Evolutionary conservation across 2,329 filamentous ascomycete genomes (phyloP).

Genomic region (Arthrobotrys iridis): DNA sequence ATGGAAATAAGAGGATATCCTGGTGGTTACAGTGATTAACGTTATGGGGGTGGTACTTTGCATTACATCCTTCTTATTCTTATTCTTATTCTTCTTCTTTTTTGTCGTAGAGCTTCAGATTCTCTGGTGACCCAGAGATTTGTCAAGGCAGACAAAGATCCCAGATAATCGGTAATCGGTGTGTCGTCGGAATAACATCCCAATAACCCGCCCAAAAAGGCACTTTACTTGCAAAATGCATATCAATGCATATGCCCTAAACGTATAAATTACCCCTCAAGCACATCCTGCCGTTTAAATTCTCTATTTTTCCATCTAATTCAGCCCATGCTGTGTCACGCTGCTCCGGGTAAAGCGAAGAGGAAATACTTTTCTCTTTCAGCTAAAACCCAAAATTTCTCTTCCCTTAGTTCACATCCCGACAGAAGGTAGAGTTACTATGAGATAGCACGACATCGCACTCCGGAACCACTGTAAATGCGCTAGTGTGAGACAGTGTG

Average conservation of each 20-base stretch:
- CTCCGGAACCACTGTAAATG: constrained; percentile 21
- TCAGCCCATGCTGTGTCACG: constrained; percentile 17
- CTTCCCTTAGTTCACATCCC: not conserved
- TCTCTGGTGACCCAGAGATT: too few relatives aligned
- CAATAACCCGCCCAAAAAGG: not conserved
- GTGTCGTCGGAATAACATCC: not conserved
- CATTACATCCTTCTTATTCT: not conserved
- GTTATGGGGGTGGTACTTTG: not conserved
- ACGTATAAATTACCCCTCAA: constrained; percentile 11
- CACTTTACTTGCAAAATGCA: too few relatives aligned
- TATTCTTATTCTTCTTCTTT: not conserved
- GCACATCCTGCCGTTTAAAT: not conserved
- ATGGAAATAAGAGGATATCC: not conserved
- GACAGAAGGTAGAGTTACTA: not conserved
- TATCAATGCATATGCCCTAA: too few relatives aligned
- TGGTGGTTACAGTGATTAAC: not conserved
- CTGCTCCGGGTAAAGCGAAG: not conserved
- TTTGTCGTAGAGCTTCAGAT: too few relatives aligned
- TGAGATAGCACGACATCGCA: constrained; percentile 42
- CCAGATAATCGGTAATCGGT: too few relatives aligned
- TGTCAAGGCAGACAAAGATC: too few relatives aligned
- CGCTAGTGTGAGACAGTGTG: not conserved
- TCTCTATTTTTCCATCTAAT: not conserved
- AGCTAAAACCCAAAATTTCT: not conserved
- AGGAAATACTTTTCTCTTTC: not conserved